Evolutionary conservation across 148 eudicot genomes (phyloP).

Genomic region (Spergularia marina): DNA sequence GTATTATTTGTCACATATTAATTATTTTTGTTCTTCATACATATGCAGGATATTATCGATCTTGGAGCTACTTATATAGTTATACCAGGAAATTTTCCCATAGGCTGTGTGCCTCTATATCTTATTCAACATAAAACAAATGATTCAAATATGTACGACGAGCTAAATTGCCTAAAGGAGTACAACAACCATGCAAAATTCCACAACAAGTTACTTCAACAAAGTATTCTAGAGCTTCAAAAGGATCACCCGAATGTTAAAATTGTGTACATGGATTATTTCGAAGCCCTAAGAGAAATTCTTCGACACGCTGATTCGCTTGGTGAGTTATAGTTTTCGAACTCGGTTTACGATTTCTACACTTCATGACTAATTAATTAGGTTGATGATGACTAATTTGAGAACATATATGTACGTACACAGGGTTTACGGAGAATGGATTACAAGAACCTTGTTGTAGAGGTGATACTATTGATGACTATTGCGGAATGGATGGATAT

Average conservation of each 20-base stretch:
- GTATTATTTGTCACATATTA: too few species aligned
- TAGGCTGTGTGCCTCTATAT: slow-evolving; percentile 35
- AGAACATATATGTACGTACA: neutral
- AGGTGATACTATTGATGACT: neutral
- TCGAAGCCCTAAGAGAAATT: slow-evolving; percentile 18
- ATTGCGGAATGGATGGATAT: slow-evolving; percentile 9
- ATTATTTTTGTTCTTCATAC: too few species aligned
- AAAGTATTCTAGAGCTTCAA: slow-evolving; percentile 23
- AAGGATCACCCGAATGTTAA: slow-evolving; percentile 21
- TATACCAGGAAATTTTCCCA: slow-evolving; percentile 42
- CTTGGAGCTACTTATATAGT: slow-evolving; percentile 32
- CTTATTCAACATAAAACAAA: slow-evolving; percentile 20
- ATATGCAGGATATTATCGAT: slow-evolving; percentile 35
- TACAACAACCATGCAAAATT: slow-evolving; percentile 24
- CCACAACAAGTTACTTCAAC: slow-evolving; percentile 28
- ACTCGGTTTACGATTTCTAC: neutral
- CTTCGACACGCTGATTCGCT: slow-evolving; percentile 19
- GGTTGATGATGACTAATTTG: too few species aligned
- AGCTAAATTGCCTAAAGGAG: slow-evolving; percentile 28
- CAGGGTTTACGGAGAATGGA: slow-evolving; percentile 26
- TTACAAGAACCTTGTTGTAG: too few species aligned
- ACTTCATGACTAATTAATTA: too few species aligned
- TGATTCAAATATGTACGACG: slow-evolving; percentile 27
- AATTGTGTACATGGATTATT: slow-evolving; percentile 31
- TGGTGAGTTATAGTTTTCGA: slow-evolving; percentile 23